A percentile compares a stretch with the other conserved stretches of the same genome.
phyloP scores from a whole-genome alignment of 2,329 filamentous ascomycete genomes.

The Fusarium anguioides region DNA sequence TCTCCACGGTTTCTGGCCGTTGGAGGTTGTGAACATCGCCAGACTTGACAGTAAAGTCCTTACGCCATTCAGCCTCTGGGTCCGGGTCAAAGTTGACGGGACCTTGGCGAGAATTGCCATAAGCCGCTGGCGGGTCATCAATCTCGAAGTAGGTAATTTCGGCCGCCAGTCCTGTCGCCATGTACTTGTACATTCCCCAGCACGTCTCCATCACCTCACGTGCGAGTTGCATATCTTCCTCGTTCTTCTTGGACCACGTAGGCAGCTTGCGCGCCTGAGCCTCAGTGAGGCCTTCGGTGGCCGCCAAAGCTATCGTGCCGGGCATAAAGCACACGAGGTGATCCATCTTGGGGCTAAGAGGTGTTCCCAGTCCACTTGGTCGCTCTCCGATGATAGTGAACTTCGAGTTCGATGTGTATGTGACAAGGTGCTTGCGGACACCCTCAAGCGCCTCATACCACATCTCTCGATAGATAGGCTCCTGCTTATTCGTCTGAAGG shows the following conservation, averaged over 20 bases:
- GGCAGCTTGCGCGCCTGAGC: constrained; percentile 77
- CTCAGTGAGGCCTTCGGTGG: constrained; percentile 81
- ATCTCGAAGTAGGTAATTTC: constrained; percentile 95
- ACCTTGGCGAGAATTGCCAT: constrained; percentile 61
- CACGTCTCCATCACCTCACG: constrained; percentile 95
- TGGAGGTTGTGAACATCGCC: constrained; percentile 94
- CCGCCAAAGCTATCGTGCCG: constrained; percentile 90
- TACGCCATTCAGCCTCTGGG: constrained; percentile 73
- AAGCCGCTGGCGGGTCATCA: constrained; percentile 71
- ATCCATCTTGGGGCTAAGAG: constrained; percentile 91
- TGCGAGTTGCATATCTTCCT: constrained; percentile 88
- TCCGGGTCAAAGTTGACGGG: constrained; percentile 63
- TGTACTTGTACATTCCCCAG: constrained; percentile 96
- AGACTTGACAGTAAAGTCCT: constrained; percentile 83
- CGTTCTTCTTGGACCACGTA: constrained; percentile 81
- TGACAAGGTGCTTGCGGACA: constrained; percentile 90
- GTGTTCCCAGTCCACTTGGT: constrained; percentile 74
- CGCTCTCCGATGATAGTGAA: constrained; percentile 93
- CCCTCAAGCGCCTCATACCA: constrained; percentile 89
- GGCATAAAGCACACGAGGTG: constrained; percentile 98
- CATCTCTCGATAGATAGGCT: constrained; percentile 88
- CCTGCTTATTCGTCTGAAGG: constrained; percentile 88
- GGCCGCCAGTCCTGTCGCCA: constrained; percentile 88
- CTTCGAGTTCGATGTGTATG: constrained; percentile 82
- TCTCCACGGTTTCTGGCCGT: constrained; percentile 96